Evolutionary conservation across 1,139 yeast genomes (phyloP).

Genomic region (Eremothecium coryli): DNA sequence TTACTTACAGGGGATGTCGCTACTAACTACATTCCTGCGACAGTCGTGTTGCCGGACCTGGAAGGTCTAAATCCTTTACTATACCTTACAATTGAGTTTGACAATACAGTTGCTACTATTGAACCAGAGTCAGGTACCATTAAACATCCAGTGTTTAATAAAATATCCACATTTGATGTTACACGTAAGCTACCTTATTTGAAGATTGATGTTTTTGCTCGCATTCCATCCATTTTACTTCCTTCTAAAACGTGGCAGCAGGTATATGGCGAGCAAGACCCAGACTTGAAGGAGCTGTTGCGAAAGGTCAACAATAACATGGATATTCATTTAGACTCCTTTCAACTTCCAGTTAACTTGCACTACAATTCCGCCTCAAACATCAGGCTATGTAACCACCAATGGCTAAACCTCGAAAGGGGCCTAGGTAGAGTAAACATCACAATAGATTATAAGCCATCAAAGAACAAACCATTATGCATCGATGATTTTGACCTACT

Average conservation of each 20-base stretch:
- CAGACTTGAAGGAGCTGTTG: slow-evolving; percentile 29
- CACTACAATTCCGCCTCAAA: slow-evolving; percentile 33
- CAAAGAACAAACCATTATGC: slow-evolving; percentile 57
- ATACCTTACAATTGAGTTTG: slow-evolving; percentile 67
- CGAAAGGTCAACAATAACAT: slow-evolving; percentile 32
- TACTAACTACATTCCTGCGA: slow-evolving; percentile 49
- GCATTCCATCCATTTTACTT: slow-evolving; percentile 60
- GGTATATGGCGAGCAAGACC: slow-evolving; percentile 22
- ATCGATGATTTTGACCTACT: slow-evolving; percentile 88
- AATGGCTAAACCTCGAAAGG: slow-evolving; percentile 34
- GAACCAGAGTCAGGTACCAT: slow-evolving; percentile 71
- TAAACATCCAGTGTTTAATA: slow-evolving; percentile 64
- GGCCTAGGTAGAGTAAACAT: slow-evolving; percentile 42
- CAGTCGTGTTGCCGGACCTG: slow-evolving; percentile 49
- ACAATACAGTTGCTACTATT: slow-evolving; percentile 72
- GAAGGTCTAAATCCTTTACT: slow-evolving; percentile 45
- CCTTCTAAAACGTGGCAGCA: slow-evolving; percentile 38
- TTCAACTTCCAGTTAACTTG: slow-evolving; percentile 31
- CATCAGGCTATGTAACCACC: slow-evolving; percentile 39
- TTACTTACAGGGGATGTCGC: slow-evolving; percentile 28
- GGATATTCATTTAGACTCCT: slow-evolving; percentile 34
- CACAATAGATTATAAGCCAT: slow-evolving; percentile 71
- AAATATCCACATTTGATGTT: slow-evolving; percentile 86
- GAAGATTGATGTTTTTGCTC: slow-evolving; percentile 63
- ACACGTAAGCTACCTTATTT: slow-evolving; percentile 50